Conservation (phyloP, 2,329 filamentous ascomycete species). For the Zalaria sp. region DNA sequence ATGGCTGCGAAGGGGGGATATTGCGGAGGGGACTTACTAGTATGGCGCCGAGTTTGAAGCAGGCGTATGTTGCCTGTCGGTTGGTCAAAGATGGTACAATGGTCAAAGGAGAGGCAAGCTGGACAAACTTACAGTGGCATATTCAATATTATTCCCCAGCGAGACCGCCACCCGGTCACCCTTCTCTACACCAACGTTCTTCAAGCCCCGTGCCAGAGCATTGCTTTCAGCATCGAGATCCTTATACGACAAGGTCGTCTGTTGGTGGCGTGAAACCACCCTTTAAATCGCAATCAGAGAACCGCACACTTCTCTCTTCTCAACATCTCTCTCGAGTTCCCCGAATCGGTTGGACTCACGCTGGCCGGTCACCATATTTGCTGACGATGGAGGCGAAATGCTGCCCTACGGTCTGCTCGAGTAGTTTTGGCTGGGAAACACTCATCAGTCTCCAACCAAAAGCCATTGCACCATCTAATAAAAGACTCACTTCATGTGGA, state of each 20-base stretch:
- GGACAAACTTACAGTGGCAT: constrained; percentile 46
- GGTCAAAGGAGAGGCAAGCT: background rate
- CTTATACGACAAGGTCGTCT: constrained; percentile 54
- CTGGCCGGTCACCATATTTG: constrained; percentile 47
- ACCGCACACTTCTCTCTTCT: background rate
- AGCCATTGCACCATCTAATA: no score
- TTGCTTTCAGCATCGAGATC: constrained; percentile 65
- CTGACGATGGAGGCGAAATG: constrained; percentile 56
- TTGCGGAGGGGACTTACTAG: constrained; percentile 36
- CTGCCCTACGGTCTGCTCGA: constrained; percentile 54
- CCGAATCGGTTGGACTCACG: constrained; percentile 25
- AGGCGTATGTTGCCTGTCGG: constrained; percentile 53
- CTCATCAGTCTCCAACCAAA: background rate
- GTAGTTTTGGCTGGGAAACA: constrained; percentile 44
- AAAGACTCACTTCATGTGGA: constrained; percentile 13
- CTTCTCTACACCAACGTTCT: constrained; percentile 56
- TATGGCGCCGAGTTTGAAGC: constrained; percentile 89
- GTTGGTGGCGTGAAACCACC: constrained; percentile 48
- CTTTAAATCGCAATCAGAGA: constrained; percentile 18
- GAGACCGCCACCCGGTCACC: constrained; percentile 77
- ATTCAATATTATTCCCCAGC: constrained; percentile 73
- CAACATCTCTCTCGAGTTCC: background rate
- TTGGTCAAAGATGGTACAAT: background rate
- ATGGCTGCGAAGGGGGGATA: no score
- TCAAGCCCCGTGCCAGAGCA: constrained; percentile 55